phyloP scores from a whole-genome alignment of 1,284 basidiomycete species.

The Ustilago tritici region DNA sequence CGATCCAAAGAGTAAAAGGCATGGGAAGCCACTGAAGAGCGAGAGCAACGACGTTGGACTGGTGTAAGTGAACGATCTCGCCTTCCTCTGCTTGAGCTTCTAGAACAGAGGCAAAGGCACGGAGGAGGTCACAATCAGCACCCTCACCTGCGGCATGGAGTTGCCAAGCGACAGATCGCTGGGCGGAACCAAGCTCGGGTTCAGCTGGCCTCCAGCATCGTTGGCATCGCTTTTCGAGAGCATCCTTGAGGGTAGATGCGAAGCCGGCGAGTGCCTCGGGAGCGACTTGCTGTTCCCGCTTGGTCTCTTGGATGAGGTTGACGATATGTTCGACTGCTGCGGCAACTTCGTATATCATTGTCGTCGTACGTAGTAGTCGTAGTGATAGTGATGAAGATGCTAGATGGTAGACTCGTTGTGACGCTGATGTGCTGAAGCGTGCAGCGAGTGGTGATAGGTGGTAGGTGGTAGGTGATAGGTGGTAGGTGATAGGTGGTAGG shows the following conservation, averaged over 20 bases:
- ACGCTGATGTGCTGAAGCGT: slow-evolving; percentile 1
- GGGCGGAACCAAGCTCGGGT: slow-evolving; percentile 49
- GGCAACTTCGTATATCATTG: slow-evolving; percentile 55
- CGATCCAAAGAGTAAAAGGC: slow-evolving; percentile 60
- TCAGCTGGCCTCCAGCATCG: slow-evolving; percentile 35
- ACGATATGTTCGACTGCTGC: slow-evolving; percentile 50
- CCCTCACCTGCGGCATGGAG: slow-evolving; percentile 55
- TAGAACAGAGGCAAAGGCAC: slow-evolving; percentile 40
- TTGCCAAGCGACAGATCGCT: slow-evolving; percentile 53
- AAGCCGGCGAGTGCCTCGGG: slow-evolving; percentile 36
- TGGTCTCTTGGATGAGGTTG: slow-evolving; percentile 22
- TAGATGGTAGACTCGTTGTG: background rate
- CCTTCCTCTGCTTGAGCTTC: slow-evolving; percentile 29
- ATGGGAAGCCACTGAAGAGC: slow-evolving; percentile 39
- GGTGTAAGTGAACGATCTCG: slow-evolving; percentile 22
- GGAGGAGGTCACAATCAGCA: slow-evolving; percentile 38
- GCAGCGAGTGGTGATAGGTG: background rate
- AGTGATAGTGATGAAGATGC: background rate
- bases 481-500: too few relatives aligned
- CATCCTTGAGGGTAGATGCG: slow-evolving; percentile 46
- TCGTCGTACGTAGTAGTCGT: background rate
- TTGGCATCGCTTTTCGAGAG: slow-evolving; percentile 43
- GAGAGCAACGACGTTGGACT: slow-evolving; percentile 19
- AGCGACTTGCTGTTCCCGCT: slow-evolving; percentile 16
- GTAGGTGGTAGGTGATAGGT: background rate